A percentile compares a stretch with the other conserved stretches of the same genome.
phyloP scores from a whole-genome alignment of 1,139 yeast genomes.

The Tardiomyces depauwii region DNA sequence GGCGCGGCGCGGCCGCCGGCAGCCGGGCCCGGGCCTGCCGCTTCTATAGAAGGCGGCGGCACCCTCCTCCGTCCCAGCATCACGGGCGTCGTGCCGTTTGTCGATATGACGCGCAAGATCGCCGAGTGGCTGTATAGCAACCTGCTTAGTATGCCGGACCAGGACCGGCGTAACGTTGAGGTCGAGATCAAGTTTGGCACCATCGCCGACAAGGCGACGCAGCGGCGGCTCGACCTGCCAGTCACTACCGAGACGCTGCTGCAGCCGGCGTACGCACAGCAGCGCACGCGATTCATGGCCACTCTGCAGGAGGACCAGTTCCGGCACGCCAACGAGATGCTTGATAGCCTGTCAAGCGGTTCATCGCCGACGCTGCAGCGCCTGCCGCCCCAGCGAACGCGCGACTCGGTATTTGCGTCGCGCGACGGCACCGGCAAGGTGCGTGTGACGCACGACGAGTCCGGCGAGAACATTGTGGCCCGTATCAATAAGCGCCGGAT shows the following conservation, averaged over 20 bases:
- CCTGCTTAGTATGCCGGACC: slow-evolving; percentile 49
- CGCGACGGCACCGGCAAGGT: slow-evolving; percentile 28
- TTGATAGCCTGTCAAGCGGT: slow-evolving; percentile 34
- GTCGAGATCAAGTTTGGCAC: slow-evolving; percentile 77
- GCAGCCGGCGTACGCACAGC: slow-evolving; percentile 40
- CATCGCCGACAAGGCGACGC: slow-evolving; percentile 55
- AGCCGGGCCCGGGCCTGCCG: neutral
- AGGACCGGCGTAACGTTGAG: slow-evolving; percentile 54
- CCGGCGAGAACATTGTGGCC: slow-evolving; percentile 30
- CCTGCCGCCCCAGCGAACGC: slow-evolving; percentile 7
- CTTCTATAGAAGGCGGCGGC: neutral
- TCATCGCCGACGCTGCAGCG: slow-evolving; percentile 5
- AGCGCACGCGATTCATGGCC: slow-evolving; percentile 53
- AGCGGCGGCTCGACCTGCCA: slow-evolving; percentile 56
- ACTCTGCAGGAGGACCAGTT: slow-evolving; percentile 62
- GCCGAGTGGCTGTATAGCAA: slow-evolving; percentile 89
- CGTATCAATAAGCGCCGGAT: slow-evolving; percentile 66
- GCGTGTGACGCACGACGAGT: slow-evolving; percentile 21
- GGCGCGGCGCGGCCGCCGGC: neutral
- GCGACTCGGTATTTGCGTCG: slow-evolving; percentile 8
- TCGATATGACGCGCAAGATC: slow-evolving; percentile 68
- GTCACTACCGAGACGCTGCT: slow-evolving; percentile 67
- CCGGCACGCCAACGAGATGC: slow-evolving; percentile 36
- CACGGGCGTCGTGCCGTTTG: slow-evolving; percentile 68
- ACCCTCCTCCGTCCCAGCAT: slow-evolving; percentile 34